Percentiles rank a stretch among this genome's conserved stretches.
phyloP scores from a whole-genome alignment of 2,329 filamentous ascomycete genomes.

The Drechslerella coelobrocha region DNA sequence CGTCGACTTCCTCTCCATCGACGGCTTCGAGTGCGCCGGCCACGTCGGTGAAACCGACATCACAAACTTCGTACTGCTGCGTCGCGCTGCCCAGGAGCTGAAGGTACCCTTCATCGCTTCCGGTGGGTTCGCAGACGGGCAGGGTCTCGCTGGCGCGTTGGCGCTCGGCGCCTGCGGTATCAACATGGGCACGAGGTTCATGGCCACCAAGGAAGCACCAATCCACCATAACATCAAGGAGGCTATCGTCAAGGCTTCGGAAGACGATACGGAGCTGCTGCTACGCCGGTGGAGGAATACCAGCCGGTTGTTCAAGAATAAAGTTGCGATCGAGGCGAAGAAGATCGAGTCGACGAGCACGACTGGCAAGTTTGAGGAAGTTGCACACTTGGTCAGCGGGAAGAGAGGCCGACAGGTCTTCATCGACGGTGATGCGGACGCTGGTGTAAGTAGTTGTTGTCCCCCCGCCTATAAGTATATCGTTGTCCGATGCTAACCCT shows the following conservation, averaged over 20 bases:
- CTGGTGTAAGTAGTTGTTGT: constrained; percentile 75
- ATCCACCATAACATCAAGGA: constrained; percentile 94
- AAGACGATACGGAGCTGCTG: constrained; percentile 84
- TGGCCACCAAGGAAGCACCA: constrained; percentile 92
- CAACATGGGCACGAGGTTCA: constrained; percentile 98
- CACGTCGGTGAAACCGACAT: constrained; percentile 88
- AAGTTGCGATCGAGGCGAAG: constrained; percentile 79
- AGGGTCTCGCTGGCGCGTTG: constrained; percentile 88
- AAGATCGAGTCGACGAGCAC: constrained; percentile 82
- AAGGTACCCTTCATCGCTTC: constrained; percentile 91
- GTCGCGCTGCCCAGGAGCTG: constrained; percentile 81
- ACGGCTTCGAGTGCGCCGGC: constrained; percentile 95
- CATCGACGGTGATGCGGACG: constrained; percentile 86
- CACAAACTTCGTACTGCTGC: constrained; percentile 87
- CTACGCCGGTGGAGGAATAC: constrained; percentile 88
- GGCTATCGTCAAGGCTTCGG: constrained; percentile 83
- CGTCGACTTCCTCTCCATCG: constrained; percentile 94
- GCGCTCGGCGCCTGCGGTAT: constrained; percentile 89
- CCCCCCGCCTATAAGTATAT: neutral
- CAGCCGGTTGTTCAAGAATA: constrained; percentile 84
- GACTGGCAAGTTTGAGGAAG: constrained; percentile 86
- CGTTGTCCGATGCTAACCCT: no score
- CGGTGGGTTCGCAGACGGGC: constrained; percentile 92
- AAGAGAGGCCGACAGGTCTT: constrained; percentile 92
- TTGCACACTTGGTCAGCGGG: constrained; percentile 85